Conservation (phyloP, 2,329 filamentous ascomycete genomes). For the Cercospora citrullina region DNA sequence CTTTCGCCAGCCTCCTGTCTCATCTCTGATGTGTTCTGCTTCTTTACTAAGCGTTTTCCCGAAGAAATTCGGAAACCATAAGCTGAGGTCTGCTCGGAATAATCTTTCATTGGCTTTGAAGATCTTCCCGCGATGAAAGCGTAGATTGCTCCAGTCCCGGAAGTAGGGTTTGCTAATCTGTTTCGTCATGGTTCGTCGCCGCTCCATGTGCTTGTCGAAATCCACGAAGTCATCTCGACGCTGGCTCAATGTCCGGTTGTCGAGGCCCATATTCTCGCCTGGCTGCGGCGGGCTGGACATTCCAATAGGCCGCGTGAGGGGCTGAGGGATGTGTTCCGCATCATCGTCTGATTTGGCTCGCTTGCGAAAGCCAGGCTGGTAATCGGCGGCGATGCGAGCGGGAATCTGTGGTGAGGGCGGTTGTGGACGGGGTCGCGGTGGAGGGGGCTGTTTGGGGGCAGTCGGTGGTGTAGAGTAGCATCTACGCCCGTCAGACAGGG, state of each 20-base stretch:
- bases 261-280: conserved; percentile 80
- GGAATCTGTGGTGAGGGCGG: conserved; percentile 17
- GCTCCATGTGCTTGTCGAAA: conserved; percentile 78
- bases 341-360: conserved; percentile 33
- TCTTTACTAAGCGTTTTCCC: conserved; percentile 70
- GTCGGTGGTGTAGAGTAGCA: conserved; percentile 29
- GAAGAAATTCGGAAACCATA: conserved; percentile 91
- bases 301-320: conserved; percentile 74
- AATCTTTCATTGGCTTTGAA: conserved; percentile 82
- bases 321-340: conserved; percentile 53
- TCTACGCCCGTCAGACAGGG: conserved; percentile 24
- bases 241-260: conserved; percentile 65
- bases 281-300: conserved; percentile 69
- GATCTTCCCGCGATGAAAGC: conserved; percentile 81
- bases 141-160: conserved; percentile 87
- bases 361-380: conserved; percentile 28
- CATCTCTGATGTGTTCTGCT: conserved; percentile 66
- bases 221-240: conserved; percentile 77
- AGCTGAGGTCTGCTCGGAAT: conserved; percentile 76
- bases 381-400: conserved; percentile 20
- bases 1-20: conserved; percentile 42
- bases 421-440: conserved; percentile 18
- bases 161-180: conserved; percentile 88
- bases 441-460: conserved; percentile 24
- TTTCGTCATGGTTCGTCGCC: conserved; percentile 71